phyloP scores from a whole-genome alignment of 345 rosid genomes.

The Eucalyptus melliodora region DNA sequence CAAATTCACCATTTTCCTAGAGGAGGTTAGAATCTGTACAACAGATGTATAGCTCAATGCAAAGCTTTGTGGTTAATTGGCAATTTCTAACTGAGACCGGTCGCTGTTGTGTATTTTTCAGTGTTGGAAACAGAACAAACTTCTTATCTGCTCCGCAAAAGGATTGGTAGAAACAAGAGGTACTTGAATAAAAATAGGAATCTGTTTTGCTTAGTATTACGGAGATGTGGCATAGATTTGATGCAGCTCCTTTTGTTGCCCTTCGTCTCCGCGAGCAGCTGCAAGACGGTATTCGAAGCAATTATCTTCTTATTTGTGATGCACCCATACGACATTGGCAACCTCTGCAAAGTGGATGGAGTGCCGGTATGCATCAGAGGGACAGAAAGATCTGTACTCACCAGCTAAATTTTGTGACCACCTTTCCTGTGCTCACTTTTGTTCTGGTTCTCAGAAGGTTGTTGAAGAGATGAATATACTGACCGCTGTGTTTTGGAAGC shows the following conservation, averaged over 20 bases:
- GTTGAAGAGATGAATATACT: constrained; percentile 52
- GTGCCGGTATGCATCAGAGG: constrained; percentile 7
- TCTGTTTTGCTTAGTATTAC: background rate
- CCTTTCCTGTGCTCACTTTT: background rate
- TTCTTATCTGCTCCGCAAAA: background rate
- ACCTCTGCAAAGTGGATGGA: constrained; percentile 40
- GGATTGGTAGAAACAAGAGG: background rate
- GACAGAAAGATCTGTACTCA: background rate
- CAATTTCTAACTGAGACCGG: background rate
- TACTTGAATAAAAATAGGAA: background rate
- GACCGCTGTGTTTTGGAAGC: constrained; percentile 23
- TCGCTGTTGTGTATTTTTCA: background rate
- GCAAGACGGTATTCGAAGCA: constrained; percentile 35
- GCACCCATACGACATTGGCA: constrained; percentile 43
- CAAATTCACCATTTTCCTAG: background rate
- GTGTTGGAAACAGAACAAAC: background rate
- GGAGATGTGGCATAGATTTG: background rate
- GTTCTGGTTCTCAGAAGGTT: constrained; percentile 11
- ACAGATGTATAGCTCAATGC: background rate
- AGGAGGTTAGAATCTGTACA: background rate
- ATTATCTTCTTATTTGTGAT: constrained; percentile 37
- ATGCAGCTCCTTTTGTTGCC: constrained; percentile 12
- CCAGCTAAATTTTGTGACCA: background rate
- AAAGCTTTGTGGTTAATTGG: background rate
- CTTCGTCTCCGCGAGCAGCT: constrained; percentile 36